Percentiles rank a stretch among this genome's conserved stretches.
These are phyloP conservation scores for Phytophthora crassamura DNA, from an alignment of 352 stramenopile species.

Conservation along the genomic window DNA sequence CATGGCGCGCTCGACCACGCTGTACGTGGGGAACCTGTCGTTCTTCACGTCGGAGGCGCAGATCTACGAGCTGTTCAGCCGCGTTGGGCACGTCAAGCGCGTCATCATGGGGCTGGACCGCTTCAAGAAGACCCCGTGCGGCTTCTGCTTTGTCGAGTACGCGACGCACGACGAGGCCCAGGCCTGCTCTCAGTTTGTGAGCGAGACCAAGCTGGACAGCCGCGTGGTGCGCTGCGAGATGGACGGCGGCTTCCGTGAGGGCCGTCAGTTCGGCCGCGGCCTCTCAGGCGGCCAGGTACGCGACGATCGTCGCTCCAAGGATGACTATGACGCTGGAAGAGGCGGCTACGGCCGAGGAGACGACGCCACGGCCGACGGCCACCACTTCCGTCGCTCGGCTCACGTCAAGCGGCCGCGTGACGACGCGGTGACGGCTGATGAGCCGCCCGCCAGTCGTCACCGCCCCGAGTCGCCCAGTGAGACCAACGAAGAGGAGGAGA, in stretches of 20 bases:
- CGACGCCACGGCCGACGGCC: constrained; percentile 52
- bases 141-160: constrained; percentile 98
- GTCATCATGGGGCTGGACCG: constrained; percentile 97
- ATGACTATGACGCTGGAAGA: constrained; percentile 85
- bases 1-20: constrained; percentile 89
- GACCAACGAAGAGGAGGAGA: constrained; percentile 38
- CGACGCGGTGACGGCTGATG: constrained; percentile 55
- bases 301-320: constrained; percentile 84
- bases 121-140: constrained; percentile 96
- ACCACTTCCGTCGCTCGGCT: constrained; percentile 76
- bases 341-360: constrained; percentile 81
- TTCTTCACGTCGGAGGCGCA: constrained; percentile 97
- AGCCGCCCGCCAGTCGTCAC: constrained; percentile 41
- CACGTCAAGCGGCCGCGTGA: constrained; percentile 61
- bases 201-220: constrained; percentile 89
- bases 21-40: constrained; percentile 98
- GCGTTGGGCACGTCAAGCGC: constrained; percentile 91
- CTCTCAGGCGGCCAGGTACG: constrained; percentile 85
- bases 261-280: constrained; percentile 86
- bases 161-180: constrained; percentile 72
- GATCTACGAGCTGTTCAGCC: constrained; percentile 95
- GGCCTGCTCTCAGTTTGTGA: constrained; percentile 84
- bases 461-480: constrained; percentile 22
- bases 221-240: constrained; percentile 89
- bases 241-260: constrained; percentile 88